Base-by-base conservation (phyloP, 306 rosid species). In the Dryas alaskensis region DNA sequence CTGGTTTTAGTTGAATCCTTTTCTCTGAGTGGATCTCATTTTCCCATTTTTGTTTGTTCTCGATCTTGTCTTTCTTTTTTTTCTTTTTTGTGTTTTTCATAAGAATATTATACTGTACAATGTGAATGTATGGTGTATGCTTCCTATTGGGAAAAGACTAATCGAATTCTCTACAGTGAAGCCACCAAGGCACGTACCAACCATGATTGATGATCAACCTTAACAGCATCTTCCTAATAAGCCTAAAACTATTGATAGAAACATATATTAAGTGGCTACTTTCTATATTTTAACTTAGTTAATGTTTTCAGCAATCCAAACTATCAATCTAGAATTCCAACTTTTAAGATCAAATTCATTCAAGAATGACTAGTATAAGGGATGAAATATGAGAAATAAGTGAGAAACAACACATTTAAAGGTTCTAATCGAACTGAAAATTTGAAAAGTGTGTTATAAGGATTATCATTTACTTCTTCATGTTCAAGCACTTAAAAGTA, bases 1-100 rank as follows among this genome's bases (percentile, higher is more conserved):
- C 77, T 54, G 78, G 77, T 53, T 86, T 86, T 74, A 84, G 2
- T 6, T 57, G 54, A 43, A 49, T 31, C 48, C 16, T 62, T 19
- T 76, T 68, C 49, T 50, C 42, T 22, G 48, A 5, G 47, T 46
- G 58, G 45, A 37, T 47, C 37, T 31, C 37, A 31, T 31, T 31
- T 31, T 64, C 52, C 53, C 43, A 58, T 72, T 58, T 66, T 44
- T 1, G 43, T 43, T 55, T 17, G 6, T 31, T 31, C 22, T 67
- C 46, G 1, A 9, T 43, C 10, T 25, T 67, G 4, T 25, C 12
- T 48, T 60, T 63, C 37, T 6, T 10, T 39, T 27, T 40, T 69
- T 7, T 52, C 17, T 39, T 69, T 59, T 52, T 7, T 4, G 13
- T 44, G 13, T 31, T 11, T 40, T 43, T 57, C 52, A 65, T 60